Conservation (phyloP, 768 basidiomycete species). For the Lyophyllum shimeji region DNA sequence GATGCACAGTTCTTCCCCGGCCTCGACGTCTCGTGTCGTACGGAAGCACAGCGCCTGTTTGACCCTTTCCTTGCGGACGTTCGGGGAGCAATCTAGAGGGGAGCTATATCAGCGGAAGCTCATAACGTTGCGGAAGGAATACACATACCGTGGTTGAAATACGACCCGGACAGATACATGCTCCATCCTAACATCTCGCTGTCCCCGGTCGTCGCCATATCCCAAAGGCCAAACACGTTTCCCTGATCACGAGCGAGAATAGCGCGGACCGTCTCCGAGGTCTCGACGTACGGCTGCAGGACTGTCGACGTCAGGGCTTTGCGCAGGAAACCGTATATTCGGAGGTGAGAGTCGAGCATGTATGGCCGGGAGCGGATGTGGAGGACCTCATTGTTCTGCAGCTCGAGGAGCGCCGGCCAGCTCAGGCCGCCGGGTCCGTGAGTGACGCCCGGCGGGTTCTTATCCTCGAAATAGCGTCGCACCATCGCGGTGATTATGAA, state of each 20-base stretch:
- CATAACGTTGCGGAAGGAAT: neutral
- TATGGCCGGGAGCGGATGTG: slow-evolving; percentile 47
- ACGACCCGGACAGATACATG: slow-evolving; percentile 58
- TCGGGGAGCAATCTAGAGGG: slow-evolving; percentile 56
- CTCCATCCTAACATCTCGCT: slow-evolving; percentile 69
- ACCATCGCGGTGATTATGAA: slow-evolving; percentile 54
- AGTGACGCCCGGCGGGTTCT: slow-evolving; percentile 7
- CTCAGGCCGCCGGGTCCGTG: slow-evolving; percentile 5
- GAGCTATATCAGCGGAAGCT: neutral
- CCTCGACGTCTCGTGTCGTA: slow-evolving; percentile 37
- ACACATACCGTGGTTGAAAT: slow-evolving; percentile 65
- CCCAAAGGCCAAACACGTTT: slow-evolving; percentile 72
- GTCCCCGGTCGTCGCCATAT: slow-evolving; percentile 43
- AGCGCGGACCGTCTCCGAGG: slow-evolving; percentile 46
- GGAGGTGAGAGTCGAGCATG: slow-evolving; percentile 50
- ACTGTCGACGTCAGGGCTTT: slow-evolving; percentile 29
- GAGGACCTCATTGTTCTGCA: slow-evolving; percentile 58
- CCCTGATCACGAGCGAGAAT: slow-evolving; percentile 60
- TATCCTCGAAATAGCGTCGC: slow-evolving; percentile 39
- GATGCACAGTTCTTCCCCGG: slow-evolving; percentile 59
- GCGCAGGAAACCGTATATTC: slow-evolving; percentile 54
- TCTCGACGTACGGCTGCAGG: slow-evolving; percentile 34
- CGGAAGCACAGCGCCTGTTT: slow-evolving; percentile 49
- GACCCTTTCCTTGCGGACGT: slow-evolving; percentile 43
- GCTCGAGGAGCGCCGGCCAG: slow-evolving; percentile 52